These are phyloP conservation scores for Colletotrichum spaethianum DNA, from an alignment of 2,329 filamentous ascomycete species.

Conservation along the genomic window DNA sequence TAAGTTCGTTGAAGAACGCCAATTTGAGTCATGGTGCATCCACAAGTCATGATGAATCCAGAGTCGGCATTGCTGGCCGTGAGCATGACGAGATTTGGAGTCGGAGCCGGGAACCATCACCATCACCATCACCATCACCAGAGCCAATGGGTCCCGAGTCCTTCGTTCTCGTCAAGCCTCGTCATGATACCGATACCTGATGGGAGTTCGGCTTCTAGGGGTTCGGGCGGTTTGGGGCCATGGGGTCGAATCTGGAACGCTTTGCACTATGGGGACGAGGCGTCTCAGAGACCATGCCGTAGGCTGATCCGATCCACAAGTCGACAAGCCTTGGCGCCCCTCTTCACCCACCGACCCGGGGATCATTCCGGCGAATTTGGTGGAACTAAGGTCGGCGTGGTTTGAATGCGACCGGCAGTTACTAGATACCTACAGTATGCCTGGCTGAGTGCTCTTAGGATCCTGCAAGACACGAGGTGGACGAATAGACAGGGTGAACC, in stretches of 20 bases:
- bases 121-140: too few relatives aligned
- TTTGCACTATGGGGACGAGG: background rate
- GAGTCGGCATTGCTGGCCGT: background rate
- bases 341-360: background rate
- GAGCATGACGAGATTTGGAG: too few relatives aligned
- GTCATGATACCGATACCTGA: background rate
- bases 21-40: background rate
- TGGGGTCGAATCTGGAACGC: conserved; percentile 5
- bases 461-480: background rate
- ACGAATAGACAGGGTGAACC: background rate
- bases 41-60: background rate
- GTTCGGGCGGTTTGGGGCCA: background rate
- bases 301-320: background rate
- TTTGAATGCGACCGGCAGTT: background rate
- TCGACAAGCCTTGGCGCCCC: background rate
- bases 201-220: background rate
- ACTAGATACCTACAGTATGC: too few relatives aligned
- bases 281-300: background rate
- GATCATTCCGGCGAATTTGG: background rate
- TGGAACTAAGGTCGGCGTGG: background rate
- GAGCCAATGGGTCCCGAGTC: background rate
- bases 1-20: background rate
- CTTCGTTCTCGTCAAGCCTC: background rate
- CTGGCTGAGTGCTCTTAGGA: background rate
- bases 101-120: too few relatives aligned